These are phyloP conservation scores for Neurospora sp. DNA, from an alignment of 2,329 filamentous ascomycete genomes.

Conservation along the genomic window DNA sequence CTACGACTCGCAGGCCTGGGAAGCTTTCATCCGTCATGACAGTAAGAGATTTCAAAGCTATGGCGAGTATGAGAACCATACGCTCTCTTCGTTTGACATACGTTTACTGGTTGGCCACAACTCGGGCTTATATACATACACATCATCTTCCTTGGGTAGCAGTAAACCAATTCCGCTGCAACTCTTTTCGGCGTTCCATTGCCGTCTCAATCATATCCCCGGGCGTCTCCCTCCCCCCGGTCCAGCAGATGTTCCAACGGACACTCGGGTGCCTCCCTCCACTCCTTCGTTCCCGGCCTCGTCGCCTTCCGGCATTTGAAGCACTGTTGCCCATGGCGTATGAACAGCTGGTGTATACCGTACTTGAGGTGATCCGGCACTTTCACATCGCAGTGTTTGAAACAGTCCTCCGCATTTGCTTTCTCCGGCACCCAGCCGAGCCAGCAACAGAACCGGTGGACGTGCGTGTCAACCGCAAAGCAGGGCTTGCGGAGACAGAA, in stretches of 20 bases:
- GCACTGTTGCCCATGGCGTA: slow-evolving; percentile 42
- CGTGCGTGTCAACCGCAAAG: slow-evolving; percentile 51
- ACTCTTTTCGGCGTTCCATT: slow-evolving; percentile 10
- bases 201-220: slow-evolving; percentile 1
- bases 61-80: background rate
- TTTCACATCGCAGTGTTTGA: slow-evolving; percentile 41
- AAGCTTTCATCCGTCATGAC: background rate
- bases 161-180: background rate
- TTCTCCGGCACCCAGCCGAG: slow-evolving; percentile 45
- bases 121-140: background rate
- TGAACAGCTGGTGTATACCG: slow-evolving; percentile 44
- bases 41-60: background rate
- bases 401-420: slow-evolving; percentile 36
- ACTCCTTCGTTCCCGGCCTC: slow-evolving; percentile 52
- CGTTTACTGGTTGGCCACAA: background rate
- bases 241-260: slow-evolving; percentile 32
- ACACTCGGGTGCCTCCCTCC: slow-evolving; percentile 41
- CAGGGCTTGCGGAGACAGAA: slow-evolving; percentile 44
- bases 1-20: background rate
- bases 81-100: background rate
- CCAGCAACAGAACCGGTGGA: slow-evolving; percentile 41
- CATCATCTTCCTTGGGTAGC: no score
- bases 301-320: slow-evolving; percentile 31
- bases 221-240: slow-evolving; percentile 21
- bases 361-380: slow-evolving; percentile 46